These are phyloP conservation scores for Mycena belliarum DNA, from an alignment of 768 basidiomycete species.

Conservation along the genomic window DNA sequence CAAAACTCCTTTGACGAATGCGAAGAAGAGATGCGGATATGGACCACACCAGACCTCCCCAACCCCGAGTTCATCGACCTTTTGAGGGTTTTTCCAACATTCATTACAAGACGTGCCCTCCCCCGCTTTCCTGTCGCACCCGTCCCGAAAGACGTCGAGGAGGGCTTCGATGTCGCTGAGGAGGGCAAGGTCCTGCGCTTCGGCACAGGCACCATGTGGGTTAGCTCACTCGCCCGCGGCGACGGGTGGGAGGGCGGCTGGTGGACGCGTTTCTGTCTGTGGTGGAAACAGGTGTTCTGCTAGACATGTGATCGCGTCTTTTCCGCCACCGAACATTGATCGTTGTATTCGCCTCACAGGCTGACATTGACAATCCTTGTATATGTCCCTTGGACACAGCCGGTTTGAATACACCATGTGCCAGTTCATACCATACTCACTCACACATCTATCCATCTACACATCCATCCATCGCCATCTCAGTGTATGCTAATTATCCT, in stretches of 20 bases:
- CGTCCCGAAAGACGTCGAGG: constrained; percentile 59
- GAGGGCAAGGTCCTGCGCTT: constrained; percentile 62
- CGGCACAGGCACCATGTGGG: constrained; percentile 86
- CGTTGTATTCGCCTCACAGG: constrained; percentile 11
- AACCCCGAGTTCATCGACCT: constrained; percentile 75
- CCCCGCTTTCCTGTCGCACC: constrained; percentile 63
- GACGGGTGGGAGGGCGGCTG: constrained; percentile 74
- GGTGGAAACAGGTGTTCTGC: constrained; percentile 82
- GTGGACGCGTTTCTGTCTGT: constrained; percentile 77
- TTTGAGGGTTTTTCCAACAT: constrained; percentile 74
- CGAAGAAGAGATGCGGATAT: constrained; percentile 65
- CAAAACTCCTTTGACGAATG: constrained; percentile 27
- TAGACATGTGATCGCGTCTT: constrained; percentile 33
- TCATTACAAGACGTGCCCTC: constrained; percentile 66
- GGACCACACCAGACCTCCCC: constrained; percentile 78
- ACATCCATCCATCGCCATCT: background rate
- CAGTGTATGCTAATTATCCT: background rate
- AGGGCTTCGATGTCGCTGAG: constrained; percentile 57
- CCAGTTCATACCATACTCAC: constrained; percentile 1
- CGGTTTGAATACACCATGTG: background rate
- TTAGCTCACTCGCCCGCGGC: constrained; percentile 59
- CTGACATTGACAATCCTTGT: background rate
- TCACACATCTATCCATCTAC: too few species aligned
- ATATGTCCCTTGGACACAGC: background rate
- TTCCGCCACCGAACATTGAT: background rate